Base-by-base conservation (phyloP, 441 rosid genomes). In the Syzygium syzygioides region DNA sequence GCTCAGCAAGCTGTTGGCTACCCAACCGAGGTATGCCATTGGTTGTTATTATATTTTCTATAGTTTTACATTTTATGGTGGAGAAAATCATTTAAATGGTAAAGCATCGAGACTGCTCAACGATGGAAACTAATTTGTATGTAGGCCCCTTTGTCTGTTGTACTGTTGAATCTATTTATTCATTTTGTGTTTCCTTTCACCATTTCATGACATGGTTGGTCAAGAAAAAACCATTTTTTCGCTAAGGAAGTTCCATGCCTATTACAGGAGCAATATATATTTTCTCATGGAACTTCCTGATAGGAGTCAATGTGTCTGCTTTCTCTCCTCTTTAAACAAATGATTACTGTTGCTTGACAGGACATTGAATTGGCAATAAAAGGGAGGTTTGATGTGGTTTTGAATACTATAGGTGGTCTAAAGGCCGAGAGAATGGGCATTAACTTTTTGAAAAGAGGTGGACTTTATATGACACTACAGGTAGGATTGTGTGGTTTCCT, bases 391-490 rank as follows among this genome's bases (percentile, higher is more conserved):
- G 98, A 97, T 91, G 97, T 95, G 71, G 99, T 97, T 88, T 91
- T 98, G 91, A 98, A 98, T 91, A 98, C 99, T 86, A 97, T 98
- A 91, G 99, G 99, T 80, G 95, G 92, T 66, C 92, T 94, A 86
- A 98, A 97, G 90, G 95, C 99, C 2, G 98, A 98, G 92, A 95
- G 96, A 92, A 87, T 93, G 60, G 96, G 99, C 88, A 91, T 94
- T 86, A 95, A 93, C 89, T 92, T 97, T 91, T 93, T 97, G 93
- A 95, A 93, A 89, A 94, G 95, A 90, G 98, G 98, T 59, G 99
- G 99, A 89, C 94, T 95, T 91, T 97, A 97, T 89, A 97, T 97
- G 99, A 98, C 99, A 45, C 99, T 97, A 87, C 98, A 97, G 95
- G 98, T 95, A 87, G 90, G 91, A 62, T 84, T 66, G 41, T 66